These are phyloP conservation scores for Gonium pectorale DNA, from an alignment of 139 green algal species.

Conservation along the genomic window DNA sequence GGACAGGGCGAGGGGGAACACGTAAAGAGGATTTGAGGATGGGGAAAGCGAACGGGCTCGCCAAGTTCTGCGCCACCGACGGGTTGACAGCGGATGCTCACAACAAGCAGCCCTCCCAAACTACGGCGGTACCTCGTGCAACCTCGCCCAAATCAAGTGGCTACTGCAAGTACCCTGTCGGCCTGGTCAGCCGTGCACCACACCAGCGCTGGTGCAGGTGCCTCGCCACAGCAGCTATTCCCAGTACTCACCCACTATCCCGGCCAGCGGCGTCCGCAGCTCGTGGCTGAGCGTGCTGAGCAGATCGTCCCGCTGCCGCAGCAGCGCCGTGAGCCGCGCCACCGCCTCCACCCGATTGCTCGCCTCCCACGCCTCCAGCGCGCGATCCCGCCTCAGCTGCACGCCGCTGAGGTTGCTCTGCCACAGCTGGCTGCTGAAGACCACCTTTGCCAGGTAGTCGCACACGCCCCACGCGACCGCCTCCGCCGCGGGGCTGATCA, in stretches of 20 bases:
- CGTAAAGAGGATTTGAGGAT: too few species aligned
- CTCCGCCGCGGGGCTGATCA: conserved; percentile 46
- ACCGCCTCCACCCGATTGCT: conserved; percentile 55
- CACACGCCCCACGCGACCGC: conserved; percentile 55
- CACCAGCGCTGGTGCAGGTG: too few species aligned
- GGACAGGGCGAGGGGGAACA: too few species aligned
- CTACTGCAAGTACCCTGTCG: too few species aligned
- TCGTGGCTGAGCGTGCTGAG: conserved; percentile 68
- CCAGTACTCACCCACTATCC: conserved; percentile 64
- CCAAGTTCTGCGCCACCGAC: too few species aligned
- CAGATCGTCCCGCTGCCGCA: conserved; percentile 58
- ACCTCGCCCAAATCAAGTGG: too few species aligned
- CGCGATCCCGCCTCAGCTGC: conserved; percentile 34
- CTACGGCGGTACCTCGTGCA: too few species aligned
- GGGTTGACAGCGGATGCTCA: too few species aligned
- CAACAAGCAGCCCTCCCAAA: too few species aligned
- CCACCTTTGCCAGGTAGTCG: conserved; percentile 65
- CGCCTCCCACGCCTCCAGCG: conserved; percentile 53
- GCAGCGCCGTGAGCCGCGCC: conserved; percentile 52
- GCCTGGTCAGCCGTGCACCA: too few species aligned
- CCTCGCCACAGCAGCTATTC: background rate
- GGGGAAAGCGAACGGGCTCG: too few species aligned
- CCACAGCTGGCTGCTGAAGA: conserved; percentile 70
- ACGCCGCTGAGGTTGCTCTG: conserved; percentile 61
- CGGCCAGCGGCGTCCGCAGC: conserved; percentile 68